A percentile compares a stretch with the other conserved stretches of the same genome.
Conservation (phyloP, 2,329 filamentous ascomycete species). For the Colletotrichum lindemuthianum region DNA sequence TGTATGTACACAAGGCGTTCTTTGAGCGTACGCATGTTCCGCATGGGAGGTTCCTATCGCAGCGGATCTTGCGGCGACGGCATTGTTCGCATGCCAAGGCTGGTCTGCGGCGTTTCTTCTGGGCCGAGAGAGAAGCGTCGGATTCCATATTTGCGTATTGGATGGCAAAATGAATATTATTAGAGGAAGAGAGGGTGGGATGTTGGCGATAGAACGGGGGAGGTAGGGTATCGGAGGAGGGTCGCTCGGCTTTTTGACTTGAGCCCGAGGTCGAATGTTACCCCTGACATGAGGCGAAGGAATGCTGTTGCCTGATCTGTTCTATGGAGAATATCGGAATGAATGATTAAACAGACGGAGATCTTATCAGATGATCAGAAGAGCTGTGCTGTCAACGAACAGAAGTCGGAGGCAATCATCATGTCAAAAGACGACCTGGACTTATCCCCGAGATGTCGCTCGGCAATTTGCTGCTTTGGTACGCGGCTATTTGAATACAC, state of each 20-base stretch:
- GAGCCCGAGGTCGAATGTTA: neutral
- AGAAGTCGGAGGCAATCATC: neutral
- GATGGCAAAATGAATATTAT: neutral
- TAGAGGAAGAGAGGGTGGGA: neutral
- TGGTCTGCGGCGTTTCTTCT: conserved; percentile 52
- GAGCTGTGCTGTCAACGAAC: neutral
- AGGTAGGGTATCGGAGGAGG: too few species aligned
- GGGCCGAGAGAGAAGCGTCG: conserved; percentile 5
- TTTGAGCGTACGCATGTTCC: conserved; percentile 67
- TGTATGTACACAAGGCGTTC: conserved; percentile 65
- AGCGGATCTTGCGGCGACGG: conserved; percentile 69
- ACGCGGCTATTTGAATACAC: conserved; percentile 12
- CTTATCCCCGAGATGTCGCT: conserved; percentile 27
- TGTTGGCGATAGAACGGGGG: neutral
- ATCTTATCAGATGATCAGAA: conserved; percentile 29
- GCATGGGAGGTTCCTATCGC: conserved; percentile 68
- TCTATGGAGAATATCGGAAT: neutral
- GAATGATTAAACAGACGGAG: neutral
- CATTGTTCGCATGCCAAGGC: conserved; percentile 66
- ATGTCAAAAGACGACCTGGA: neutral
- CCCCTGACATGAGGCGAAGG: neutral
- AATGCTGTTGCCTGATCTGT: neutral
- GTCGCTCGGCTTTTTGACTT: conserved; percentile 27
- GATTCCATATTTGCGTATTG: neutral
- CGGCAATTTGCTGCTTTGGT: neutral